Evolutionary conservation across 257 asterid genomes (phyloP), one percentile per base, ranked within the genome.

Genomic region (Galeopsis tetrahit): DNA sequence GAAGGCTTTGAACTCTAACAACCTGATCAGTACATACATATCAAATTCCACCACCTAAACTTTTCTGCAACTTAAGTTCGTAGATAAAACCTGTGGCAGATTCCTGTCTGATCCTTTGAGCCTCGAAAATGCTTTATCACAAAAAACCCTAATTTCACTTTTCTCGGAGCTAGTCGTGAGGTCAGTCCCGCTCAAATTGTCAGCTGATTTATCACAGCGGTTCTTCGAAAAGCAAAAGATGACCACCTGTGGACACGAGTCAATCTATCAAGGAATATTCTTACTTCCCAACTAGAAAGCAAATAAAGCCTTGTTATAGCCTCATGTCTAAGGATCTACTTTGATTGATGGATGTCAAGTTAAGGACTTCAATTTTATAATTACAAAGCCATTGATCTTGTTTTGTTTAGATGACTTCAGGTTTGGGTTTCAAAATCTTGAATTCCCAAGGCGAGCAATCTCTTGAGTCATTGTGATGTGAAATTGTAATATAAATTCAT

Each of bases 61-160:
- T 32, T 31, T 11, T 14, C 33, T 34, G 70, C 56, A 70, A 73
- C 36, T 62, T 74, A 57, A 66, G 59, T 64, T 42, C 11, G 58
- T 78, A 70, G 78, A 74, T 39, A 43, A 77, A 59, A 94, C 99
- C 99, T 95, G 99, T 10, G 99, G 99, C 72, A 95, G 86, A 84
- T 85, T 89, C 87, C 91, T 85, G 79, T 95, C 99, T 17, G 99
- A 95, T 75, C 99, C 99, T 83, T 92, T 95, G 43, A 95, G 90
- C 84, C 98, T 84, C 43, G 98, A 92, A 79, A 95, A 90, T 83
- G 98, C 98, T 82, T 90, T 95, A 79, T 90, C 98, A 81, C 98
- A 95, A 82, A 95, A 95, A 43, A 92, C 82, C 71, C 98, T 90
- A 65, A 95, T 92, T 84, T 87, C 97, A 79, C 99, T 95, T 85